Base-by-base conservation (phyloP, 495 filamentous ascomycete species). In the Podospora pseudopauciseta region DNA sequence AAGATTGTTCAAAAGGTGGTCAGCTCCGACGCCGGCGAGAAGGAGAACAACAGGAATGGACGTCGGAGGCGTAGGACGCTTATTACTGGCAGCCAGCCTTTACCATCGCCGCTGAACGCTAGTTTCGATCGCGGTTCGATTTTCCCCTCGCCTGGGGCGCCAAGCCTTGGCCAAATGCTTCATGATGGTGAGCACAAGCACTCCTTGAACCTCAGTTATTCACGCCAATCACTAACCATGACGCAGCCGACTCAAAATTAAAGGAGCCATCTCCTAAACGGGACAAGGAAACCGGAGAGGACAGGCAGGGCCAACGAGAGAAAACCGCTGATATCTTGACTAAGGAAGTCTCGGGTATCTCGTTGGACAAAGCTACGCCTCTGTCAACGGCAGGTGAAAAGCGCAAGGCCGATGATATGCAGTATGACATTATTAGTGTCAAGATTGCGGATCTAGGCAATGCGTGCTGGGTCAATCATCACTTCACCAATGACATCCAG, bases 401-500 rank as follows among this genome's bases (percentile, higher is more conserved):
- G 74, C 82, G 81, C 71, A 86, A 85, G 73, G 74, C 75, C 28
- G 80, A 80, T 64, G 77, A 87, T 73, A 76, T 80, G 74, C 73
- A 83, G 18, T 80, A 79, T 71, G 89, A 94, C 68, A 92, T 91
- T 57, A 99, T 99, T 67, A 97, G 93, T 3, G 95, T 99, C 73
- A 99, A 99, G 82, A 99, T 99, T 78, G 95, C 95, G 16, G 95
- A 99, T 82, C 84, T 99, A 66, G 95, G 95, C 39, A 99, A 99
- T 76, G 95, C 95, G 11, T 99, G 95, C 81, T 99, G 95, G 95
- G 93, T 97, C 27, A 90, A 91, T 34, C 95, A 99, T 76, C 95
- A 99, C 77, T 99, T 99, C 80, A 99, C 95, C 70, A 97, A 99
- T 73, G 95, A 99, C 75, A 99, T 99, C 69, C 95, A 99, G 73